Evolutionary conservation across 2,329 filamentous ascomycete species (phyloP).

Genomic region (Capronia americana): DNA sequence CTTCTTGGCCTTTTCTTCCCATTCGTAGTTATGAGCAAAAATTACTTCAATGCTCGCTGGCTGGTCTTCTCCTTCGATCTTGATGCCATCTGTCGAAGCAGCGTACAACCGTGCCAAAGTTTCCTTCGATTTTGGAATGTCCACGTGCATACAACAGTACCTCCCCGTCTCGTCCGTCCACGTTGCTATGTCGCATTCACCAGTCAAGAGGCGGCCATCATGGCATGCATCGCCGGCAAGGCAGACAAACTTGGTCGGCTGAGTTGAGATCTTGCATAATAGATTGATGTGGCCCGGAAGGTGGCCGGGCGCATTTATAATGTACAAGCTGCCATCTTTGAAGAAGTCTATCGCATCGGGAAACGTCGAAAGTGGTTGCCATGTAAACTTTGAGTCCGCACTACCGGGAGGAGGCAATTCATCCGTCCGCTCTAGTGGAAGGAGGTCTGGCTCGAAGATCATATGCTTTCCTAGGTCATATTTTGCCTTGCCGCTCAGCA

Average conservation of each 20-base stretch:
- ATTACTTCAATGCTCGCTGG: constrained; percentile 44
- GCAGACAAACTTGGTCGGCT: constrained; percentile 39
- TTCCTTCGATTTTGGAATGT: constrained; percentile 39
- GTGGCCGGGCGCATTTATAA: constrained; percentile 45
- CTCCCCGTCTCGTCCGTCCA: constrained; percentile 41
- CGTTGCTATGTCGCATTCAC: constrained; percentile 43
- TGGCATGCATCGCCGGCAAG: constrained; percentile 47
- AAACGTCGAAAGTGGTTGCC: constrained; percentile 36
- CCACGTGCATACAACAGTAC: constrained; percentile 43
- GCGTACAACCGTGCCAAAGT: constrained; percentile 37
- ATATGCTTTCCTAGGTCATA: constrained; percentile 39
- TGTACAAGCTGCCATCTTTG: constrained; percentile 41
- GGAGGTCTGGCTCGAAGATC: constrained; percentile 42
- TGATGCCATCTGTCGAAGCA: constrained; percentile 33
- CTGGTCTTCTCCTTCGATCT: constrained; percentile 23
- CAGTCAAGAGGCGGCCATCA: constrained; percentile 42
- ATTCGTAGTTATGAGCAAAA: constrained; percentile 45
- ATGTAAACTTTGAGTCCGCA: constrained; percentile 21
- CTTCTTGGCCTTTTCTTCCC: constrained; percentile 39
- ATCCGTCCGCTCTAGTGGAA: constrained; percentile 38
- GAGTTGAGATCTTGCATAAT: constrained; percentile 37
- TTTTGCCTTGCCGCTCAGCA: constrained; percentile 35
- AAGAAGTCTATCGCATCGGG: constrained; percentile 43
- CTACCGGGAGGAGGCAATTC: constrained; percentile 35
- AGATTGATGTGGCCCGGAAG: constrained; percentile 46